Evolutionary conservation across 306 rosid species (phyloP), one percentile per base, ranked within the genome.

Genomic region (Aeschynomene evenia): DNA sequence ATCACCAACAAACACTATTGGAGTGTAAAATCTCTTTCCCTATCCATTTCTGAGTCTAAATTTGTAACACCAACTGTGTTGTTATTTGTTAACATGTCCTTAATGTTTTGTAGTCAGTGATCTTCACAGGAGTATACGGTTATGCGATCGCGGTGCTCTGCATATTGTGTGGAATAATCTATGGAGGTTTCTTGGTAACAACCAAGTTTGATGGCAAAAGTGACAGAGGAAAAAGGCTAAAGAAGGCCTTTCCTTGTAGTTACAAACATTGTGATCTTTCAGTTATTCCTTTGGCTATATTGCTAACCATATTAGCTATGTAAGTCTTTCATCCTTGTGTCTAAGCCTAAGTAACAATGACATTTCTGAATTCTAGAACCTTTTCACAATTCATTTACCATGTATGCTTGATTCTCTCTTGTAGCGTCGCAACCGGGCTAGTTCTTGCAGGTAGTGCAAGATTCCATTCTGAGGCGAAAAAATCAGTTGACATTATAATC

Each of bases 1-100:
- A 84, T 91, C 82, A 83, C 91, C 73, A 88, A 82, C 87, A 85
- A 83, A 86, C 92, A 91, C 61, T 91, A 91, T 81, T 91, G 96
- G 97, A 77, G 88, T 85, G 97, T 91, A 85, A 85, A 79, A 22
- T 59, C 74, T 69, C 77, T 66, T 42, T 53, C 63, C 57, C 73
- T 63, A 43, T 37, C 4, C 10, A 16, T 68, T 24, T 45, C 4
- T 23, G 6, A 69, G 49, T 54, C 39, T 28, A 28, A 55, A 55
- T 37, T 40, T 23, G 11, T 46, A 45, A 13, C 20, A 61, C 7
- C 46, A 63, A 63, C 14, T 9, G 16, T 68, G 13, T 43, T 74
- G 45, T 31, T 77, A 55, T 13, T 43, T 74, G 45, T 31, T 77
- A 55, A 81, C 51, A 50, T 40, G 70, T 51, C 36, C 7, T 53